Conservation (phyloP, 352 stramenopile species). For the Phytophthora litchii region DNA sequence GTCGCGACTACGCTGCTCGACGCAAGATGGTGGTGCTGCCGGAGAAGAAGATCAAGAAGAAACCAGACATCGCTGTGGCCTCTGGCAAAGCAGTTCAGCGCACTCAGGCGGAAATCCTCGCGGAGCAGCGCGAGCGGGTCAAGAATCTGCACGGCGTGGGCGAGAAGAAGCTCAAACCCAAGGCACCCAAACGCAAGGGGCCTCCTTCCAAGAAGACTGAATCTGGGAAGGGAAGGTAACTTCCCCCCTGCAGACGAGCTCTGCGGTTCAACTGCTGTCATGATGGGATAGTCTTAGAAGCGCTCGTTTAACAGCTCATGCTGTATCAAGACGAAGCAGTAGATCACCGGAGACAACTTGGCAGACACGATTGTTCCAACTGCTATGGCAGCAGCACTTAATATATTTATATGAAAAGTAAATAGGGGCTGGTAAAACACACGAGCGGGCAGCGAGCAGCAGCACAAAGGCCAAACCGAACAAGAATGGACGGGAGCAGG, state of each 20-base stretch:
- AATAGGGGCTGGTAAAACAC: slow-evolving; percentile 72
- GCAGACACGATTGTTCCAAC: slow-evolving; percentile 22
- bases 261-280: neutral
- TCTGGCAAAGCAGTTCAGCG: slow-evolving; percentile 61
- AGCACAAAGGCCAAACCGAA: slow-evolving; percentile 40
- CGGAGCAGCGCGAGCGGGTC: slow-evolving; percentile 70
- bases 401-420: slow-evolving; percentile 88
- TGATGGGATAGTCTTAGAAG: no score
- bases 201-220: slow-evolving; percentile 56
- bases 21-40: slow-evolving; percentile 66
- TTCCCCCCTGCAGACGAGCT: slow-evolving; percentile 6
- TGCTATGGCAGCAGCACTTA: slow-evolving; percentile 36
- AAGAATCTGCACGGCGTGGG: slow-evolving; percentile 67
- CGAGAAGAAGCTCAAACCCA: slow-evolving; percentile 68
- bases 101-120: slow-evolving; percentile 83
- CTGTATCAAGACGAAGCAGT: no score
- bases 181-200: slow-evolving; percentile 71
- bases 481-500: slow-evolving; percentile 29
- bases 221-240: neutral
- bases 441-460: slow-evolving; percentile 39
- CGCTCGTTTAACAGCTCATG: no score
- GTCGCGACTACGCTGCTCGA: slow-evolving; percentile 59
- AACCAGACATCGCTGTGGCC: slow-evolving; percentile 69
- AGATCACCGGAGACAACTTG: no score
- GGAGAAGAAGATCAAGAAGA: slow-evolving; percentile 76